Evolutionary conservation across 73 alveolate genomes (phyloP).

Genomic region (Symbiodinium pilosum): DNA sequence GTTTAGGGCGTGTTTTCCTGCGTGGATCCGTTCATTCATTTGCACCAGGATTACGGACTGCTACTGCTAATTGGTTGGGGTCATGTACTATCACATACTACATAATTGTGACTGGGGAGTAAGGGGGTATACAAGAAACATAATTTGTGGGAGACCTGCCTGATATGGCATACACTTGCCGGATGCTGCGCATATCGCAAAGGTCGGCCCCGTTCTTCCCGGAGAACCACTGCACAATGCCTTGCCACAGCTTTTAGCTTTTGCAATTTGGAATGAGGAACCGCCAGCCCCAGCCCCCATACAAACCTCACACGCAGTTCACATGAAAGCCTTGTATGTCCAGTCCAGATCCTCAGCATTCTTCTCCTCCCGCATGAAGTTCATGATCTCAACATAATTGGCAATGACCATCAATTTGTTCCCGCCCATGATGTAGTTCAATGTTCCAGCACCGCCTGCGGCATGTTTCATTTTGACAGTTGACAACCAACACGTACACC

Average conservation of each 20-base stretch:
- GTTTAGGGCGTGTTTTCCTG: no score
- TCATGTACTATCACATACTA: no score
- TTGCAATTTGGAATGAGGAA: background rate
- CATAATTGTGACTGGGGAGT: no score
- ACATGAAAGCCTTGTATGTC: background rate
- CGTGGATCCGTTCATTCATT: no score
- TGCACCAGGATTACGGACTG: no score
- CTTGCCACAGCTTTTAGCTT: background rate
- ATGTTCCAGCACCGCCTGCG: background rate
- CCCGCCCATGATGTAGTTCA: background rate
- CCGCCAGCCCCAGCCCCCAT: background rate
- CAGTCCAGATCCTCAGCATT: background rate
- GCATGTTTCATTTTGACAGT: background rate
- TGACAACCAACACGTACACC: background rate
- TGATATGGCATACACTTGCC: background rate
- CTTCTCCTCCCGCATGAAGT: background rate
- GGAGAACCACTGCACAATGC: background rate
- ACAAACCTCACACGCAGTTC: background rate
- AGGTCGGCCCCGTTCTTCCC: background rate
- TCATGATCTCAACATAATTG: background rate
- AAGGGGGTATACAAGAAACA: no score
- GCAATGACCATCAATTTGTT: background rate
- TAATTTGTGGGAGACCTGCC: no score
- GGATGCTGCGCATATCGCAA: background rate
- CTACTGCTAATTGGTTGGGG: no score